Evolutionary conservation across 2,329 filamentous ascomycete genomes (phyloP), one percentile per base, ranked within the genome.

Genomic region (Xylariomycetidae sp.): DNA sequence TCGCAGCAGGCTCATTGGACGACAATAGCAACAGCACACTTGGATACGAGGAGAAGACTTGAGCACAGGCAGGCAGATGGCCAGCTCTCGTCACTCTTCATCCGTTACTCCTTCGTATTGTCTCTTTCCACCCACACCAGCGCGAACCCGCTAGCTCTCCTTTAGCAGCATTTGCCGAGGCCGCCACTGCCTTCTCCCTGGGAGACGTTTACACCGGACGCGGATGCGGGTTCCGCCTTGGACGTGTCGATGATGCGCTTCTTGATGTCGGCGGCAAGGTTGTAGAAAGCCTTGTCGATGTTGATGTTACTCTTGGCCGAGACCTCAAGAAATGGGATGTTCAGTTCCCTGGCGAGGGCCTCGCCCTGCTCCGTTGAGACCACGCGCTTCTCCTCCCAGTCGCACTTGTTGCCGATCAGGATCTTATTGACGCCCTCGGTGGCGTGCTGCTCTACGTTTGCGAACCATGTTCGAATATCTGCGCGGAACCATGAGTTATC

Each of bases 381-480:
- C 35, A 86, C 88, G 50, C 92, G 84, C 76, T 97, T 97, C 69
- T 98, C 92, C 66, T 97, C 92, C 92, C 92, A 97, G 67, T 98
- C 92, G 69, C 92, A 98, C 70, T 98, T 98, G 77, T 98, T 98
- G 61, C 92, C 92, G 50, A 98, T 96, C 48, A 98, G 78, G 59
- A 98, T 97, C 75, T 97, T 98, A 80, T 97, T 96, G 59, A 98
- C 92, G 55, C 92, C 92, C 69, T 97, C 92, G 54, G 88, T 95
- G 38, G 92, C 92, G 68, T 98, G 89, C 65, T 95, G 89, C 63
- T 96, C 89, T 51, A 96, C 89, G 67, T 98, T 97, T 59, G 89
- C 89, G 70, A 98, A 98, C 92, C 92, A 98, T 49, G 92, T 97
- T 57, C 89, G 85, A 64, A 98, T 98, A 68, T 98, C 92, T 97